A percentile compares a stretch with the other conserved stretches of the same genome.
Evolutionary conservation across 192 early-diverging fungal species (phyloP).

Genomic region (Pilaira anomala): DNA sequence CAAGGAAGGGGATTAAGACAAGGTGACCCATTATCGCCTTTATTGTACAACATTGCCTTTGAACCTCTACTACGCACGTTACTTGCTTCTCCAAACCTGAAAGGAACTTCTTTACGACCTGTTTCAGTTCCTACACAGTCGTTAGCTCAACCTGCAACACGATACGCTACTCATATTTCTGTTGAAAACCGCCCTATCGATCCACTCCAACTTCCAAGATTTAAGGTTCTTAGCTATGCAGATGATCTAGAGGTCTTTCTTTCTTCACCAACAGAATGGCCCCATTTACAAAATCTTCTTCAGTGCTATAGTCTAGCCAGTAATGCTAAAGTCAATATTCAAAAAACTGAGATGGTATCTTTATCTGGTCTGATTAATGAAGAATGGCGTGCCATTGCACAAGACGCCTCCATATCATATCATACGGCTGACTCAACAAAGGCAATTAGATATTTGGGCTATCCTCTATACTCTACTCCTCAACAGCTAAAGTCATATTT

Average conservation of each 20-base stretch:
- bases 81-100: neutral
- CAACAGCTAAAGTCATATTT: neutral
- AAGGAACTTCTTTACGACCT: neutral
- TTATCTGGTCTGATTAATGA: neutral
- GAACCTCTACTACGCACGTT: constrained; percentile 24
- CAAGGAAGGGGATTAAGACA: constrained; percentile 29
- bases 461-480: neutral
- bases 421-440: neutral
- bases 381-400: neutral
- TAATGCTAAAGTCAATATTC: neutral
- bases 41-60: constrained; percentile 27
- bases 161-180: neutral
- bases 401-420: neutral
- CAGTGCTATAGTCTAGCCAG: neutral
- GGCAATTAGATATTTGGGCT: constrained; percentile 1
- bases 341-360: neutral
- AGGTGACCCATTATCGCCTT: constrained; percentile 31
- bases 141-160: too few species aligned
- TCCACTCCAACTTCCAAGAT: too few species aligned
- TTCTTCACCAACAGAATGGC: neutral
- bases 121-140: neutral
- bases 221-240: constrained; percentile 1
- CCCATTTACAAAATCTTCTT: neutral
- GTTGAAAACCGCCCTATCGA: neutral
- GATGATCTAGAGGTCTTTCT: constrained; percentile 1